phyloP scores from a whole-genome alignment of 345 rosid genomes.

The Melaleuca alternifolia region DNA sequence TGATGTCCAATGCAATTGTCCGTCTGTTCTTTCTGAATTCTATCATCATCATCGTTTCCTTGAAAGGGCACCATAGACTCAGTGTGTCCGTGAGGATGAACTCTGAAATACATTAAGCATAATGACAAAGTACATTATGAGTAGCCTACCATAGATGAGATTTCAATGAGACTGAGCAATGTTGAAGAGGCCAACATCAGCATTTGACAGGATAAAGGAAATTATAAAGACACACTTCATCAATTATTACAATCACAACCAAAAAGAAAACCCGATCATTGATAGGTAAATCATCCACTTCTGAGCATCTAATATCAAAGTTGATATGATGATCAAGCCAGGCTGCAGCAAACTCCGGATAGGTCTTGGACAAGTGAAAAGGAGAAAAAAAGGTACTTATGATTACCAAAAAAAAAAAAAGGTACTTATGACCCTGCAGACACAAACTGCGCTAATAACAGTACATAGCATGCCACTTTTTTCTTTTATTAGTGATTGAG shows the following conservation, averaged over 20 bases:
- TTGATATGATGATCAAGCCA: background rate
- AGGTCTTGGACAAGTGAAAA: background rate
- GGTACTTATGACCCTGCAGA: background rate
- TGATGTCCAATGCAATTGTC: slow-evolving; percentile 38
- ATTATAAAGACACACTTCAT: background rate
- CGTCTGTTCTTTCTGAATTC: slow-evolving; percentile 25
- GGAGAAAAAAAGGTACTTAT: background rate
- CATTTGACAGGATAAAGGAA: background rate
- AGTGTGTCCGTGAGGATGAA: slow-evolving; percentile 31
- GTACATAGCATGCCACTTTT: background rate
- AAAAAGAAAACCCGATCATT: background rate
- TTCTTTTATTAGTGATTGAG: background rate
- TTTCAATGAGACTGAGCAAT: background rate
- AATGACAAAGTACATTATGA: background rate
- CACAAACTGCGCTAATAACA: background rate
- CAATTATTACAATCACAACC: background rate
- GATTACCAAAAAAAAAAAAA: no score
- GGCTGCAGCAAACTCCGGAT: background rate
- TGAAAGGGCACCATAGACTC: slow-evolving; percentile 19
- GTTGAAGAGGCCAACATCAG: background rate
- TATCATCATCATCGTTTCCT: slow-evolving; percentile 14
- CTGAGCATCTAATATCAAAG: background rate
- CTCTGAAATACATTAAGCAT: slow-evolving; percentile 23
- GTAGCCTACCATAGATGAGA: background rate
- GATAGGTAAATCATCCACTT: background rate